Percentiles rank a stretch among this genome's conserved stretches.
Evolutionary conservation across 371 early-diverging fungal species (phyloP).

Genomic region (Mucor piriformis): DNA sequence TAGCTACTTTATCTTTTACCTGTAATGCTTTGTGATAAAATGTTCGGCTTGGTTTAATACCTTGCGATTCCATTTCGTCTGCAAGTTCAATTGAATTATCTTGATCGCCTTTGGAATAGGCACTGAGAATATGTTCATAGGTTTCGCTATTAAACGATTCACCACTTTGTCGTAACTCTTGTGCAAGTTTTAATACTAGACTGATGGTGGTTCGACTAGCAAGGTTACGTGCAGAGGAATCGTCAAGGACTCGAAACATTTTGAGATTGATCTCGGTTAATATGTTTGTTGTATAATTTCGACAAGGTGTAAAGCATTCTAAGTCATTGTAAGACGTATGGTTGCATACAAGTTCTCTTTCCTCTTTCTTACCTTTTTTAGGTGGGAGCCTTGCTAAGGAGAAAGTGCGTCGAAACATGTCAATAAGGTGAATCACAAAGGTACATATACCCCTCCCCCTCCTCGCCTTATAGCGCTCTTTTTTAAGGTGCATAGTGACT

Average conservation of each 20-base stretch:
- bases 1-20: no score
- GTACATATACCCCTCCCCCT: no score
- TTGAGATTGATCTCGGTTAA: slow-evolving; percentile 16
- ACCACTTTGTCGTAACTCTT: slow-evolving; percentile 15
- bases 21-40: slow-evolving; percentile 35
- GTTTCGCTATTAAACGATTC: slow-evolving; percentile 18
- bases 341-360: no score
- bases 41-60: slow-evolving; percentile 6
- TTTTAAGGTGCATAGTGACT: no score
- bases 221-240: slow-evolving; percentile 5
- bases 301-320: slow-evolving; percentile 8
- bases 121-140: slow-evolving; percentile 32
- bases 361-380: no score
- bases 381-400: no score
- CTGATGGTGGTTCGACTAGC: slow-evolving; percentile 1
- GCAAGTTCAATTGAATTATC: slow-evolving; percentile 10
- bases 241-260: slow-evolving; percentile 16
- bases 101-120: slow-evolving; percentile 28
- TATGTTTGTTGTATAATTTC: slow-evolving; percentile 2
- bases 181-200: slow-evolving; percentile 10
- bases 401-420: no score
- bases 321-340: no score
- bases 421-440: no score
- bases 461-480: no score
- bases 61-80: slow-evolving; percentile 27